phyloP scores from a whole-genome alignment of 2,329 filamentous ascomycete genomes.

The Claviceps pazoutovae region DNA sequence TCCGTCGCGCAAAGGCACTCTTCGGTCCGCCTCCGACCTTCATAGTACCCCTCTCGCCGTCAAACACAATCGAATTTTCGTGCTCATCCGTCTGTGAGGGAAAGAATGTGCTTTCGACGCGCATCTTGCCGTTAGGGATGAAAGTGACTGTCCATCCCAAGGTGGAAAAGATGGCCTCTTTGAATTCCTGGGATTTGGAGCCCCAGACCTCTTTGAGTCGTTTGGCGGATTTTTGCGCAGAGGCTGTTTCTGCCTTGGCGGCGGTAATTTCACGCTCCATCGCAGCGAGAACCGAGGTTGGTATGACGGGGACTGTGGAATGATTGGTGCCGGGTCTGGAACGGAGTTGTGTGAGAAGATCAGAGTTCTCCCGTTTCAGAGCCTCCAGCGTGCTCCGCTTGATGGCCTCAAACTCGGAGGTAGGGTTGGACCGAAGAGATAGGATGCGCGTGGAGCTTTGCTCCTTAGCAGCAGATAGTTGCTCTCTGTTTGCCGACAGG shows the following conservation, averaged over 20 bases:
- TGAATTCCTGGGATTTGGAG: slow-evolving; percentile 84
- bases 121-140: slow-evolving; percentile 91
- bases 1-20: slow-evolving; percentile 73
- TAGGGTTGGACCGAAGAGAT: slow-evolving; percentile 83
- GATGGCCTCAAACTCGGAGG: slow-evolving; percentile 68
- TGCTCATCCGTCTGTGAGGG: slow-evolving; percentile 55
- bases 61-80: slow-evolving; percentile 67
- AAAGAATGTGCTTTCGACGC: slow-evolving; percentile 75
- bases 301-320: slow-evolving; percentile 49
- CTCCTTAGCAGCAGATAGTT: slow-evolving; percentile 52
- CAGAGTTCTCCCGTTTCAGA: slow-evolving; percentile 70
- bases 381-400: slow-evolving; percentile 68
- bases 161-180: slow-evolving; percentile 82
- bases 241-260: slow-evolving; percentile 52
- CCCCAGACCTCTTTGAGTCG: slow-evolving; percentile 89
- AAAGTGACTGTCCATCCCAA: slow-evolving; percentile 93
- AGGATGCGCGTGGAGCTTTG: slow-evolving; percentile 69
- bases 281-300: slow-evolving; percentile 60
- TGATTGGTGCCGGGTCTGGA: slow-evolving; percentile 24
- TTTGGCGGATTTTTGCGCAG: slow-evolving; percentile 68
- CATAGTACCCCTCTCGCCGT: slow-evolving; percentile 92
- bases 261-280: slow-evolving; percentile 63
- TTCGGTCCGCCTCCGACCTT: slow-evolving; percentile 86
- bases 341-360: slow-evolving; percentile 61
- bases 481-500: slow-evolving; percentile 55